These are phyloP conservation scores for Thuidium tamariscinum DNA, from an alignment of 225 moss, liverwort and hornwort genomes.

Conservation along the genomic window DNA sequence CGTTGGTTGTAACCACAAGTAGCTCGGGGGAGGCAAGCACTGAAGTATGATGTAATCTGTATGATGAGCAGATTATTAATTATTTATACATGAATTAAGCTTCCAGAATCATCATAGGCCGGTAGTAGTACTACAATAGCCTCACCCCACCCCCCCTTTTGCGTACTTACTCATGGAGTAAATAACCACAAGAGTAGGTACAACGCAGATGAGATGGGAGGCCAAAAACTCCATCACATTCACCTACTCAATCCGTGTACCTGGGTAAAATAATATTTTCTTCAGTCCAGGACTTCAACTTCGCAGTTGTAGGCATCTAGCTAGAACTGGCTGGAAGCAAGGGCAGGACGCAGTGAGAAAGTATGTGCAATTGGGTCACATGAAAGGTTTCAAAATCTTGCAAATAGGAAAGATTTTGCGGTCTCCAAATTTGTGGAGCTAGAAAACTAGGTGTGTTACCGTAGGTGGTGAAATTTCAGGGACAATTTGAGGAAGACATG, in stretches of 20 bases:
- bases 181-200: conserved; percentile 4
- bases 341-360: too few relatives aligned
- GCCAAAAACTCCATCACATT: conserved; percentile 1
- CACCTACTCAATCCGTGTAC: conserved; percentile 18
- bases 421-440: neutral
- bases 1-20: neutral
- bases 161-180: neutral
- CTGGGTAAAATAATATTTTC: neutral
- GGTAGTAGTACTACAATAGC: neutral
- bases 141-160: neutral
- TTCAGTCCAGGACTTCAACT: neutral
- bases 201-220: conserved; percentile 1
- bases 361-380: neutral
- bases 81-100: neutral
- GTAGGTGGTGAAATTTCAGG: neutral
- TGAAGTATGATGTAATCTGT: neutral
- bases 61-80: neutral
- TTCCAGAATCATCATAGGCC: neutral
- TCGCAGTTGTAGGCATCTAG: neutral
- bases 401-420: neutral
- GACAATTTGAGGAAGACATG: neutral
- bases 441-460: too few relatives aligned
- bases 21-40: neutral
- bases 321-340: neutral
- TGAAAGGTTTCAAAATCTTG: neutral